Evolutionary conservation across 768 basidiomycete genomes (phyloP), one percentile per base, ranked within the genome.

Genomic region (Guyanaporus albipodus): DNA sequence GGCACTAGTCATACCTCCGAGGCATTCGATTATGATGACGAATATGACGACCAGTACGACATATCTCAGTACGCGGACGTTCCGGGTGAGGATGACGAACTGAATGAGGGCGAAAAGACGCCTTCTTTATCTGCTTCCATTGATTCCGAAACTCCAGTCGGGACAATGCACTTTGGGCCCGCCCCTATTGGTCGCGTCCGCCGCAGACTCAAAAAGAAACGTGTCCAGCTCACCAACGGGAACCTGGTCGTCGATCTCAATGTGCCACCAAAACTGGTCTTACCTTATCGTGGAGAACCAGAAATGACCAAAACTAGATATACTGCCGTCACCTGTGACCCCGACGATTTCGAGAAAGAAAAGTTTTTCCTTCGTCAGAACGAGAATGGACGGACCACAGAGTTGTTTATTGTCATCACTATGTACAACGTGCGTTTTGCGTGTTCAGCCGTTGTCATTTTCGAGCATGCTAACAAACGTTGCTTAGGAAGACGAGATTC

Each of bases 271-370:
- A 86, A 85, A 57, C 73, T 97, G 32, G 79, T 92, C 17, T 67
- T 96, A 48, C 85, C 87, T 24, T 67, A 87, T 58, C 67, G 76
- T 37, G 79, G 85, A 47, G 78, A 85, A 56, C 73, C 79, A 36
- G 89, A 93, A 67, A 88, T 84, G 61, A 80, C 72, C 55, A 76
- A 79, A 60, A 80, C 83, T 19, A 74, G 87, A 48, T 91, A 85
- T 63, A 92, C 93, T 6, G 92, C 91, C 0, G 87, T 94, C 6
- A 96, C 92, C 9, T 91, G 92, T 63, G 91, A 93, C 61, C 93
- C 94, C 1, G 89, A 97, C 61, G 85, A 94, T 27, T 96, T 94
- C 61, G 83, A 88, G 66, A 78, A 75, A 61, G 80, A 80, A 38
- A 85, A 88, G 10, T 94, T 90, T 66, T 87, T 84, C 49, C 73